phyloP scores from a whole-genome alignment of 352 stramenopile genomes.

The Phytopythium mirpurense region DNA sequence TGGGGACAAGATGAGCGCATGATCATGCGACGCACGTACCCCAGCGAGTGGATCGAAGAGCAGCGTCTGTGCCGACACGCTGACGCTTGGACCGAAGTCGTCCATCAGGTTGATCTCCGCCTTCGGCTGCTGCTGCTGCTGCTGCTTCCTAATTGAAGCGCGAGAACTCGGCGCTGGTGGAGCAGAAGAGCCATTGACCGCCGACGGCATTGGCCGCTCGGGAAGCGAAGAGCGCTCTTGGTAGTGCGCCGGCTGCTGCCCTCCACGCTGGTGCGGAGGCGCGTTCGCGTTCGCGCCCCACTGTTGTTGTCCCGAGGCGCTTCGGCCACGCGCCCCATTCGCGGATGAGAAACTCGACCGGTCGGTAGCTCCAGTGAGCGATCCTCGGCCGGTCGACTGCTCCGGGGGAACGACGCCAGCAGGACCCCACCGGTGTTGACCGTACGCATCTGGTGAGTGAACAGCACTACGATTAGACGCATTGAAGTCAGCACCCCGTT shows the following conservation, averaged over 20 bases:
- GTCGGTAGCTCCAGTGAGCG: slow-evolving; percentile 10
- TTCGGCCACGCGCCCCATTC: not conserved
- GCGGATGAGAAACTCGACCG: slow-evolving; percentile 4
- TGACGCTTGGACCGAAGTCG: slow-evolving; percentile 58
- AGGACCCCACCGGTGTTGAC: slow-evolving; percentile 63
- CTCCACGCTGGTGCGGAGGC: not conserved
- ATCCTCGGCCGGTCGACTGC: slow-evolving; percentile 12
- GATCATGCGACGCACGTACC: slow-evolving; percentile 20
- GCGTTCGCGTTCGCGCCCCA: not conserved
- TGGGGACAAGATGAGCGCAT: not conserved
- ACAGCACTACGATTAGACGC: no score
- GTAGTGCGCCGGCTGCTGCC: slow-evolving; percentile 18
- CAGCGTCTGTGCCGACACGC: slow-evolving; percentile 54
- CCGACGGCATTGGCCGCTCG: slow-evolving; percentile 11
- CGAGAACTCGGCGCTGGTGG: slow-evolving; percentile 11
- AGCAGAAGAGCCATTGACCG: slow-evolving; percentile 5
- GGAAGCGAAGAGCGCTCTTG: slow-evolving; percentile 18
- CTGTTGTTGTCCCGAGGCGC: slow-evolving; percentile 5
- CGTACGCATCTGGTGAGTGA: slow-evolving; percentile 36
- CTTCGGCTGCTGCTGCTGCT: slow-evolving; percentile 23
- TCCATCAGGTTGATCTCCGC: slow-evolving; percentile 77
- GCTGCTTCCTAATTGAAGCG: slow-evolving; percentile 6
- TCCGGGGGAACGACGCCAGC: slow-evolving; percentile 1
- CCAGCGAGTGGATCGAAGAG: slow-evolving; percentile 69
- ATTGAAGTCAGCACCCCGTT: no score